phyloP scores from a whole-genome alignment of 306 rosid species.

The Myrica gale region DNA sequence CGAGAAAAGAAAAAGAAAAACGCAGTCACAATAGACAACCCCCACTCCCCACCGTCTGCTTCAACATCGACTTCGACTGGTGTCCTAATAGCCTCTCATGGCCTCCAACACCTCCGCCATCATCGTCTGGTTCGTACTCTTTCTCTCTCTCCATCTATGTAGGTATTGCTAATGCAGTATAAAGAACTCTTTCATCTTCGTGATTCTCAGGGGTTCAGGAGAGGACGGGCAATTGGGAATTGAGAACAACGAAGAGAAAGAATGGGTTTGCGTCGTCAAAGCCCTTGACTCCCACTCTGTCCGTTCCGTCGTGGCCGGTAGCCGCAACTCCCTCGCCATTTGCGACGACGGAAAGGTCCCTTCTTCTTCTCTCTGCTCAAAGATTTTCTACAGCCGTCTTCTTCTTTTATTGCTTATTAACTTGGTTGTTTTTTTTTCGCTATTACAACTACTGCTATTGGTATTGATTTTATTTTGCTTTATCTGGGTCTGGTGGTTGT shows the following conservation, averaged over 20 bases:
- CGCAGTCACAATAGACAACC: no score
- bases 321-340: constrained; percentile 94
- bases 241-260: constrained; percentile 77
- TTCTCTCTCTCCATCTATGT: neutral
- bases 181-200: neutral
- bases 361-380: neutral
- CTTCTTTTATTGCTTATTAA: neutral
- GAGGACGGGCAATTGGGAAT: constrained; percentile 95
- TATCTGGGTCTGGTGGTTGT: neutral
- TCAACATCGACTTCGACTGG: neutral
- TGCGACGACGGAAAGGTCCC: constrained; percentile 75
- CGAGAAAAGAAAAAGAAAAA: neutral
- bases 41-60: neutral
- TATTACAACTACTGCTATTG: neutral
- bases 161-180: neutral
- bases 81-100: constrained; percentile 20
- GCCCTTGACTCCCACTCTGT: constrained; percentile 46
- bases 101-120: constrained; percentile 35
- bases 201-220: constrained; percentile 81
- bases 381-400: neutral
- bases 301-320: constrained; percentile 88
- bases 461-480: neutral
- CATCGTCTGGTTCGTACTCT: constrained; percentile 35
- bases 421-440: neutral
- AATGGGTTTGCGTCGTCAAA: constrained; percentile 55